phyloP scores from a whole-genome alignment of 139 green algal species.

The Chlamydomonas sp. region DNA sequence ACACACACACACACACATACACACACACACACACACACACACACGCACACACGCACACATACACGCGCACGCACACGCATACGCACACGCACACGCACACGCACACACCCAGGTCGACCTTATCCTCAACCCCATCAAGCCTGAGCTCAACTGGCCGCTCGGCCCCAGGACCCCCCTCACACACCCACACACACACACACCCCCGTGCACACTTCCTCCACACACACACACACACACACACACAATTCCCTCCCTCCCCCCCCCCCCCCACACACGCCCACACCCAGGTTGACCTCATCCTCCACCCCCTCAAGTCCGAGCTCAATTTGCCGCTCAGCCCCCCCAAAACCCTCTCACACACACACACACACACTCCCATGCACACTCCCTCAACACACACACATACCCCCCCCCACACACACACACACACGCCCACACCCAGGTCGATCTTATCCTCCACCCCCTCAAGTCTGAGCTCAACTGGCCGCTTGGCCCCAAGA shows the following conservation, averaged over 20 bases:
- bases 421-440: not conserved
- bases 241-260: not conserved
- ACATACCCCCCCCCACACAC: not conserved
- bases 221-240: not conserved
- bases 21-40: not conserved
- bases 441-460: conserved; percentile 2
- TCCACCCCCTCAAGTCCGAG: conserved; percentile 31
- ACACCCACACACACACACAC: not conserved
- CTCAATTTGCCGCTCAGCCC: conserved; percentile 25
- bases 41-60: not conserved
- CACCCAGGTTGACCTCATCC: conserved; percentile 15
- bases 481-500: not conserved
- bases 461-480: conserved; percentile 1
- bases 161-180: not conserved
- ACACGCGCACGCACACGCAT: not conserved
- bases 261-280: not conserved
- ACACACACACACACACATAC: not conserved
- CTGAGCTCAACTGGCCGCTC: not conserved
- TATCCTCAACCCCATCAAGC: not conserved
- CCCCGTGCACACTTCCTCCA: not conserved
- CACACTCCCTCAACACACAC: not conserved
- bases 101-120: not conserved
- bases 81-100: not conserved
- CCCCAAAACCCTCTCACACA: conserved; percentile 21
- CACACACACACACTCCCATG: not conserved